Percentiles rank a stretch among this genome's conserved stretches.
These are phyloP conservation scores for Taphrina populina DNA, from an alignment of 1,139 yeast genomes.

Conservation along the genomic window DNA sequence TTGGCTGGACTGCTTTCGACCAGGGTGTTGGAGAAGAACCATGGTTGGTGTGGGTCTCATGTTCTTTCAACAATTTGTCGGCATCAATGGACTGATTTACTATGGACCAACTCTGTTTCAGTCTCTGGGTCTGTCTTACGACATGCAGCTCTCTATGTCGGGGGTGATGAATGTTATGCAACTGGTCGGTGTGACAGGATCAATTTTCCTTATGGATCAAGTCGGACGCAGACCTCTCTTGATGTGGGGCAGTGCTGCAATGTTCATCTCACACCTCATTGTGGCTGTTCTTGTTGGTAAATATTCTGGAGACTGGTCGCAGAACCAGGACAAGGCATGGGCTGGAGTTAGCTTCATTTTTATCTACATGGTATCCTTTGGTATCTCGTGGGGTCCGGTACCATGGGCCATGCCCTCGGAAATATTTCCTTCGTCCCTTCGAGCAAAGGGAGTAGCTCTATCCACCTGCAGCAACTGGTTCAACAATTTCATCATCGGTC, in stretches of 20 bases:
- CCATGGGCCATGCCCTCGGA: slow-evolving; percentile 35
- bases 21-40: slow-evolving; percentile 32
- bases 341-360: slow-evolving; percentile 28
- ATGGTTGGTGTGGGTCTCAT: slow-evolving; percentile 48
- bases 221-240: slow-evolving; percentile 70
- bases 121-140: slow-evolving; percentile 52
- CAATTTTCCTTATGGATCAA: slow-evolving; percentile 55
- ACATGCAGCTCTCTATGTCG: slow-evolving; percentile 43
- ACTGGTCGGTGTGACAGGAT: slow-evolving; percentile 37
- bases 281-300: slow-evolving; percentile 57
- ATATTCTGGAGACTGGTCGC: slow-evolving; percentile 27
- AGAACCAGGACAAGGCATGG: slow-evolving; percentile 29
- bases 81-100: slow-evolving; percentile 66
- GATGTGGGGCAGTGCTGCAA: slow-evolving; percentile 61
- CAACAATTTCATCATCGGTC: slow-evolving; percentile 39
- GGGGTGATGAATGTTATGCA: slow-evolving; percentile 39
- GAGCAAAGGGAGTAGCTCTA: slow-evolving; percentile 36
- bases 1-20: slow-evolving; percentile 34
- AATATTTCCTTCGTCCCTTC: slow-evolving; percentile 32
- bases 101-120: slow-evolving; percentile 67
- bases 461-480: slow-evolving; percentile 36
- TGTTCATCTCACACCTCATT: slow-evolving; percentile 64
- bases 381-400: slow-evolving; percentile 33
- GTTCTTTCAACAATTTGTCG: slow-evolving; percentile 69
- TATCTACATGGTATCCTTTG: slow-evolving; percentile 32